A percentile compares a stretch with the other conserved stretches of the same genome.
Conservation (phyloP, 345 rosid species). For the Streptanthus diversifolius region DNA sequence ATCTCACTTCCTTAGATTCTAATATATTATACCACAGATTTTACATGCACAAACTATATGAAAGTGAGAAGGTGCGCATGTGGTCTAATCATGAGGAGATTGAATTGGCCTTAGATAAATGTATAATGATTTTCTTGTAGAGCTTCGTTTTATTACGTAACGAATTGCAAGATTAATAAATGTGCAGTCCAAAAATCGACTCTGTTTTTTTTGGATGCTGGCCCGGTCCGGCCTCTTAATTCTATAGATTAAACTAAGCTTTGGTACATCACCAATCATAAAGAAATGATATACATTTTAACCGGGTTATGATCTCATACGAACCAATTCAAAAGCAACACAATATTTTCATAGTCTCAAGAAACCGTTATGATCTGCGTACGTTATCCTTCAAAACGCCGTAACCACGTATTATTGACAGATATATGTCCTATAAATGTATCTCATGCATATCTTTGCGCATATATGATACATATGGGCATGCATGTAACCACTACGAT, state of each 20-base stretch:
- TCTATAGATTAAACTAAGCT: not conserved
- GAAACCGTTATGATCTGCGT: not conserved
- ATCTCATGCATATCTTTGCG: not conserved
- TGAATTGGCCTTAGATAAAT: not conserved
- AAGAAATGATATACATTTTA: not conserved
- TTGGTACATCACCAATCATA: not conserved
- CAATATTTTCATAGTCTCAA: not conserved
- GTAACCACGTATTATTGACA: not conserved
- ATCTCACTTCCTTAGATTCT: conserved; percentile 24
- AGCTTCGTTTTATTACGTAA: conserved; percentile 7
- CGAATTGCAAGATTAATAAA: not conserved
- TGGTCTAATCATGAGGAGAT: conserved; percentile 30
- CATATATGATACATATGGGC: conserved; percentile 14
- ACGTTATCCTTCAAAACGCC: not conserved
- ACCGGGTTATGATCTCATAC: not conserved
- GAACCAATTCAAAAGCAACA: not conserved
- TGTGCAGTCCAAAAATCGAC: not conserved
- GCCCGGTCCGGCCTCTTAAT: not conserved
- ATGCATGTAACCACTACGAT: conserved; percentile 16
- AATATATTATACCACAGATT: conserved; percentile 9
- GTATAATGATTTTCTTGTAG: conserved; percentile 17
- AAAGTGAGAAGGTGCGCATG: conserved; percentile 24
- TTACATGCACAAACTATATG: conserved; percentile 15
- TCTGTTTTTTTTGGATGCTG: not conserved
- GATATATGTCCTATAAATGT: not conserved